Base-by-base conservation (phyloP, 163 green algal genomes). In the Chlamydomonas reinhardtii region DNA sequence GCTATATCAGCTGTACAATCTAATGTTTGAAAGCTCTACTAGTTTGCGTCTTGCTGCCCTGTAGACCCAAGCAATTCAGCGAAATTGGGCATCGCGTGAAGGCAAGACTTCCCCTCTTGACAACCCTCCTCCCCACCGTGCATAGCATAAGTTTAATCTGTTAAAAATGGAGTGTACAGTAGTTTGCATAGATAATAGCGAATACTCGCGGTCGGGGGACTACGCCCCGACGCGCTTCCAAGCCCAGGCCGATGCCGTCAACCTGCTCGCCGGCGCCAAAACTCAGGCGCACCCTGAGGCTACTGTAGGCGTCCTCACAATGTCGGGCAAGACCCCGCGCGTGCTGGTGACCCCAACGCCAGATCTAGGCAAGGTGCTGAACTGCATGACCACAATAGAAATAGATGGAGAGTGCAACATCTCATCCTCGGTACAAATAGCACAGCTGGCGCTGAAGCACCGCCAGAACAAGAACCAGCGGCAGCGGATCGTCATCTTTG, bases 391-490 rank as follows among this genome's bases (percentile, higher is more conserved):
- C 27, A 93, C 96, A 35, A 94, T 99, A 69, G 91, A 94, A 4
- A 94, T 99, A 14, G 97, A 98, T 74, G 96, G 97, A 4, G 90
- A 96, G 56, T 88, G 94, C 43, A 96, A 99, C 85, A 87, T 99
- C n/a, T 81, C 93, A 2, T 95, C 96, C 6, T 92, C 94, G 4
- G 94, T 99, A 27, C 97, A 99, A 90, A 98, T 99, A 48, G 98
- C 98, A 8, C 98, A 99, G 92, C 96, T 99, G 66, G 98, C 97
- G 14, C 92, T 99, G 6, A 99, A 99, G 90, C 98, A 99, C 89
- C 84, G 98, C 24, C 96, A 99, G 90, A 99, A 99, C 95, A 99
- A 99, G 91, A 99, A 99, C 89, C 98, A 99, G 92, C 91, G 97
- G 56, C 98, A 99, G 93, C 89, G 98, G 14, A 98, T 99, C 48